Evolutionary conservation across 208 protist species (phyloP), one percentile per base, ranked within the genome.

Genomic region (Leishmania tropica): DNA sequence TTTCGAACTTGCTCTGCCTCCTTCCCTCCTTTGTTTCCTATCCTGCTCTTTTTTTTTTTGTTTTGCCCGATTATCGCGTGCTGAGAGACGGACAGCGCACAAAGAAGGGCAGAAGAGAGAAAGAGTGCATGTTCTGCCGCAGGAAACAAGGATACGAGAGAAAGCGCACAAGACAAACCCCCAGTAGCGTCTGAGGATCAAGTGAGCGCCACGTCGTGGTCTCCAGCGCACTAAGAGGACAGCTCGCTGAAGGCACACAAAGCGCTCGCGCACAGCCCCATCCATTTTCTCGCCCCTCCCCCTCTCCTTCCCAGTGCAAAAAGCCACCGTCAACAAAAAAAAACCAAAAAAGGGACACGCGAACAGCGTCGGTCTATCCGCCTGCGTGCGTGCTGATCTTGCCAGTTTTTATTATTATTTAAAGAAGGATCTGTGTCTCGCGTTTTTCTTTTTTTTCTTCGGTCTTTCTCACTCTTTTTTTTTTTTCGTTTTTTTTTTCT

Each of bases 391-490:
- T 76, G 45, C 45, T 48, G 45, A 11, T 48, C 45, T 10, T 48
- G 45, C 45, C 1, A 48, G 10, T 48, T 48, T 13, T 45, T 74
- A 10, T 80, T 48, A 48, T 79, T 81, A 72, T 60, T 70, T 54
- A 74, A 15, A 13, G 37, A 47, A 37, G 65, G 42, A 62, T 76
- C 15, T 24, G 75, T 67, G 11, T 51, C 47, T 13, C 45, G 24
- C 72, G 21, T 76, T 67, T 5, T 64, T 71, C 42, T 85, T 51
- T 78, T 1, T 47, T 47, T 47, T 13, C 45, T 48, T 48, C 45
- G 45, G 45, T 8, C 75, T 81, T 58, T 31, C 81, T 78, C n/a
- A 37, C 17, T 56, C 58, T 76, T 80, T 67, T 77, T 31, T 31
- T 53, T 75, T 54, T 54, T 17, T 2, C 15, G 4, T 45, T 5